Evolutionary conservation across 2,329 filamentous ascomycete genomes (phyloP), one percentile per base, ranked within the genome.

Genomic region (Ceratocystis alfenasii): DNA sequence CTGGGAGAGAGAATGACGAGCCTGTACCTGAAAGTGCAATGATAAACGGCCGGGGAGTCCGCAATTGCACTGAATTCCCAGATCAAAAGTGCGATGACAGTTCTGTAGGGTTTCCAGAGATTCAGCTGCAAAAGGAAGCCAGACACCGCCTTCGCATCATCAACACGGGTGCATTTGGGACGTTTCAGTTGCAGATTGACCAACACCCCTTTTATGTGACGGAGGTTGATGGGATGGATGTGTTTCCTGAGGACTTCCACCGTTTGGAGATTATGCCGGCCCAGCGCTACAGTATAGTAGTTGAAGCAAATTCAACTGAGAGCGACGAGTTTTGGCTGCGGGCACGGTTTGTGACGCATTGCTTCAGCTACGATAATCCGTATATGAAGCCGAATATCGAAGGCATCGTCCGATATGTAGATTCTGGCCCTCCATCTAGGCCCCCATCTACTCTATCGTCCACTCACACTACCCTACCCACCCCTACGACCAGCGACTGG

Each of bases 131-230:
- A n/a, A 77, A 80, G 1, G 80, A 81, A 1, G 79, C 81, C 62
- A 80, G 78, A 1, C 88, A 90, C 69, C 81, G 86, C 55, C 75
- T 90, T 62, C 82, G 87, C 15, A 79, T 90, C 69, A 78, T 88
- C 69, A 90, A 90, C 68, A 81, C 86, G 7, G 87, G 85, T 10
- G 86, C 84, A 0, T 88, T 89, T 71, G 86, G 86, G 1, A 84
- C 85, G 71, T 87, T 90, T 68, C 87, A 90, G 71, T 79, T 90
- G 33, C 84, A 83, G 71, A 78, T 90, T 59, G 87, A 90, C 69
- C 81, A 83, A 62, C 87, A 90, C 69, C 72, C 77, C 0, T 84
- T 88, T 72, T 77, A 76, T 44, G 76, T 90, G 59, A 83, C 87
- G 8, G 87, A 90, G 72, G 84, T 88, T 0, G 87, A 90, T 71